Evolutionary conservation across 805 yeast species (phyloP).

Genomic region (Ogataea angusta): DNA sequence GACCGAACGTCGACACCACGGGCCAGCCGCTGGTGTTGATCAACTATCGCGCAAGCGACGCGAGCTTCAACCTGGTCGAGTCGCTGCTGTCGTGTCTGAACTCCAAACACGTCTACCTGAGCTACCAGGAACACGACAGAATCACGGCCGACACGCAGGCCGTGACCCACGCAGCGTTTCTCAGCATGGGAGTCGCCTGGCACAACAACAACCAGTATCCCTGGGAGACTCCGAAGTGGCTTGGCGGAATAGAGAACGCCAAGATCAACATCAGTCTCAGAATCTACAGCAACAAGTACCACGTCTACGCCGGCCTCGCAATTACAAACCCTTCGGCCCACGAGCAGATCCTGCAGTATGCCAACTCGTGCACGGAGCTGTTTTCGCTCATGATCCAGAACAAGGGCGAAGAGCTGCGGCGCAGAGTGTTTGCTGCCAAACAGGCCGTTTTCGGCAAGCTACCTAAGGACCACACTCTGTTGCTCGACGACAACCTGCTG

Average conservation of each 20-base stretch:
- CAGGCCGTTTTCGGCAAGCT: constrained; percentile 73
- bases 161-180: constrained; percentile 95
- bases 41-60: constrained; percentile 61
- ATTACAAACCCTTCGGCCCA: constrained; percentile 95
- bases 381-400: constrained; percentile 80
- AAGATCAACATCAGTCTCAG: constrained; percentile 90
- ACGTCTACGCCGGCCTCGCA: constrained; percentile 96
- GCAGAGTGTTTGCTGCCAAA: constrained; percentile 64
- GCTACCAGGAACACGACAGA: constrained; percentile 87
- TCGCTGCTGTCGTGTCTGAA: constrained; percentile 65
- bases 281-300: constrained; percentile 93
- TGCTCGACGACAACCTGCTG: constrained; percentile 73
- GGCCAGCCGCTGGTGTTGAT: constrained; percentile 93
- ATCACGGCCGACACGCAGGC: constrained; percentile 99
- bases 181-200: constrained; percentile 98
- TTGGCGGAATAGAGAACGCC: constrained; percentile 94
- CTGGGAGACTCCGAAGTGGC: constrained; percentile 83
- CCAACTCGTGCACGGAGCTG: constrained; percentile 77
- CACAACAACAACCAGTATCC: constrained; percentile 78
- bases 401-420: constrained; percentile 51
- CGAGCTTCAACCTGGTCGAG: constrained; percentile 59
- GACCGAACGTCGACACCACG: constrained; percentile 82
- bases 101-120: constrained; percentile 71
- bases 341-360: constrained; percentile 83
- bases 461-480: constrained; percentile 49